These are phyloP conservation scores for Stemphylium lycopersici DNA, from an alignment of 2,329 filamentous ascomycete species.

Conservation along the genomic window DNA sequence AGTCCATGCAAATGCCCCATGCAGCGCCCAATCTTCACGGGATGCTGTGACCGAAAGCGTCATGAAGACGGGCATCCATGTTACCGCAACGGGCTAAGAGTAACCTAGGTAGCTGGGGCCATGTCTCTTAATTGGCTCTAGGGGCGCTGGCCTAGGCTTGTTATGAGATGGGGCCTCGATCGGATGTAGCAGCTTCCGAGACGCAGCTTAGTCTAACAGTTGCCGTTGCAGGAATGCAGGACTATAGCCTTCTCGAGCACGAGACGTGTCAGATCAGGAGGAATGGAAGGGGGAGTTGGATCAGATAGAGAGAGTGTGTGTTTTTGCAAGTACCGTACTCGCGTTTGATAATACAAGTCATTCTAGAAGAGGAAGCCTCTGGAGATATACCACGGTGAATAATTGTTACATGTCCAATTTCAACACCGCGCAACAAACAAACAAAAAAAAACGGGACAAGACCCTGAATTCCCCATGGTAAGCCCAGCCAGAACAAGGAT, in stretches of 20 bases:
- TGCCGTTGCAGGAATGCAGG: conserved; percentile 33
- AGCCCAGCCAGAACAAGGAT: no score
- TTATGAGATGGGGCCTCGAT: conserved; percentile 33
- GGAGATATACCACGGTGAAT: no score
- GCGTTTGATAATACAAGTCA: no score
- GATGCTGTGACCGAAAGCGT: conserved; percentile 7
- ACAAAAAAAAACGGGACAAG: no score
- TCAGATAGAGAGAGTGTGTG: no score
- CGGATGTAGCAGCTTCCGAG: conserved; percentile 45
- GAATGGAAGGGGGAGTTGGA: not conserved
- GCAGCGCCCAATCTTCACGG: not conserved
- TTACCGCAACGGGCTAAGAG: conserved; percentile 14
- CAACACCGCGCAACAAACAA: no score
- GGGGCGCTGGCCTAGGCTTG: conserved; percentile 37
- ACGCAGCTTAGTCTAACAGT: conserved; percentile 32
- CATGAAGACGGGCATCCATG: conserved; percentile 5
- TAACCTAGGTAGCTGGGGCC: not conserved
- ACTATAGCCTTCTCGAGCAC: conserved; percentile 18
- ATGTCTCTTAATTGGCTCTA: conserved; percentile 27
- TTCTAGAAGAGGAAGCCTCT: not conserved
- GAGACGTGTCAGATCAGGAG: conserved; percentile 24
- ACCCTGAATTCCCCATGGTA: no score
- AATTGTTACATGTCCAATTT: no score
- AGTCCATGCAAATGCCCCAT: not conserved
- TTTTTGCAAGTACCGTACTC: no score